Percentiles rank a stretch among this genome's conserved stretches.
phyloP scores from a whole-genome alignment of 1,284 basidiomycete species.

The Moesziomyces aphidis region DNA sequence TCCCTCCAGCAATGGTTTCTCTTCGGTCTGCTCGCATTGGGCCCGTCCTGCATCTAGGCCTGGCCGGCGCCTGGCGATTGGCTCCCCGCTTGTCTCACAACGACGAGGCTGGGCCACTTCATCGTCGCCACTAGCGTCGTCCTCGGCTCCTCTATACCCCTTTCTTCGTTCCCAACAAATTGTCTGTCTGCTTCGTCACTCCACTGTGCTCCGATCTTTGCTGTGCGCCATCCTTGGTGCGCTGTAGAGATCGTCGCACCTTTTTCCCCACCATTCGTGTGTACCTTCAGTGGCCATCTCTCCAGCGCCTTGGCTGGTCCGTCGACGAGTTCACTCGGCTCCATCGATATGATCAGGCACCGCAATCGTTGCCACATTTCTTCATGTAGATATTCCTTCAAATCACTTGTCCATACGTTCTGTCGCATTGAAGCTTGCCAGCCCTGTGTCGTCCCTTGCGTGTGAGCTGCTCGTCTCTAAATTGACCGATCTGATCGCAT shows the following conservation, averaged over 20 bases:
- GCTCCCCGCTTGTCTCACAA: too few relatives aligned
- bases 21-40: slow-evolving; percentile 31
- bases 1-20: slow-evolving; percentile 8
- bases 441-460: too few relatives aligned
- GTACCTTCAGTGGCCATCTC: slow-evolving; percentile 36
- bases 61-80: slow-evolving; percentile 6
- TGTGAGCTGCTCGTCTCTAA: too few relatives aligned
- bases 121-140: slow-evolving; percentile 13
- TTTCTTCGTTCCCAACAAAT: slow-evolving; percentile 28
- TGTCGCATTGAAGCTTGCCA: too few relatives aligned
- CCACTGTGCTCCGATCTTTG: neutral
- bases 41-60: slow-evolving; percentile 32
- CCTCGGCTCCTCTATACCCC: slow-evolving; percentile 35
- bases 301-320: neutral
- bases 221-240: too few relatives aligned
- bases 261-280: slow-evolving; percentile 29
- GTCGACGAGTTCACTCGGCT: neutral
- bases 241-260: slow-evolving; percentile 3
- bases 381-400: slow-evolving; percentile 13
- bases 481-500: too few relatives aligned
- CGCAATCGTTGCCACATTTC: neutral
- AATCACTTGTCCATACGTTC: neutral
- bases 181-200: slow-evolving; percentile 22
- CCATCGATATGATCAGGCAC: neutral
- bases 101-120: slow-evolving; percentile 15